Evolutionary conservation across 495 filamentous ascomycete species (phyloP), one percentile per base, ranked within the genome.

Genomic region (Talaromyces nanjingensis): DNA sequence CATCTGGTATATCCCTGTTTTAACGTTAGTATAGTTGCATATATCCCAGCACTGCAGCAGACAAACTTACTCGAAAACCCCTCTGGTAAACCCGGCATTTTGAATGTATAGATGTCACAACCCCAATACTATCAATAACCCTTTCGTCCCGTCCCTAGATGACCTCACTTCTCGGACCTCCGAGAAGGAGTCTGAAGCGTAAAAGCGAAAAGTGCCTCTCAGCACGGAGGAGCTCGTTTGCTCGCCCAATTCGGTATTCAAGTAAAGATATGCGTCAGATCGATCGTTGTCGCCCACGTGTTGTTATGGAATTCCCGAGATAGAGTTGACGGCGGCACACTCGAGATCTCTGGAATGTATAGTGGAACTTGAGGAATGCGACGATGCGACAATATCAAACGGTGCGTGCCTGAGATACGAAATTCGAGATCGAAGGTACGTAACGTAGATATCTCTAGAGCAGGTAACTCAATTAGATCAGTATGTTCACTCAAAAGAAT

Each of bases 1-100:
- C 78, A 96, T 91, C 64, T 94, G 93, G 78, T 97, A 83, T 70
- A 93, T 86, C 69, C 91, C 92, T 96, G 68, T 53, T 25, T n/a
- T 31, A 12, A 29, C 2, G 31, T 58, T 56, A 64, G 53, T 37
- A 25, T 56, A 0, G 27, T 18, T 49, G n/a, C n/a, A 16, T n/a
- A 20, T 2, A 22, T 33, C 16, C 8, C 18, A 49, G 22, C n/a
- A 52, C 12, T 25, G 37, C 6, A 14, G 12, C 9, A 62, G 14
- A 18, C 27, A 62, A 49, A 53, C 45, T 8, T 58, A 57, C 55
- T 64, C 52, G 53, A 22, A 24, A 52, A 64, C 16, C 33, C 55
- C 53, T 20, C 62, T 20, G 29, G 8, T 12, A 57, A 58, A 11
- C 16, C 45, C 60, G 60, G 60, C 60, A 62, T 61, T 16, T 29